Conservation (phyloP, 805 yeast species). For the Sugiyamaella boreocaroliniensis region DNA sequence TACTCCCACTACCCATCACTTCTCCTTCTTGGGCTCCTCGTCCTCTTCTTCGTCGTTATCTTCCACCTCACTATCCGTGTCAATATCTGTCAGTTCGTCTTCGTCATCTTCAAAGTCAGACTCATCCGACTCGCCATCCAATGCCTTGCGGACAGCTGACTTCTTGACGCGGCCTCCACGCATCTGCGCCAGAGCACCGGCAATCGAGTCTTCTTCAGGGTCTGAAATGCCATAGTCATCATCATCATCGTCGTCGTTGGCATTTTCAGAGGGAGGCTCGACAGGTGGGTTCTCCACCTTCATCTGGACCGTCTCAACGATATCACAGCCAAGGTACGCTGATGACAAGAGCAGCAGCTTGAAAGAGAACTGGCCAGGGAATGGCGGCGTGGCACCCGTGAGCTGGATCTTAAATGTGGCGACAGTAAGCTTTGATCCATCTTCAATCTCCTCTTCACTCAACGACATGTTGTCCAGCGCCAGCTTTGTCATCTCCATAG, state of each 20-base stretch:
- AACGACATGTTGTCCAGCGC: conserved; percentile 51
- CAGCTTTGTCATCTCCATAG: conserved; percentile 44
- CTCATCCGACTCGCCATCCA: conserved; percentile 36
- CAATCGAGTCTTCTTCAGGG: conserved; percentile 68
- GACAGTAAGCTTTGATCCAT: conserved; percentile 39
- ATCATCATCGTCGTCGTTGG: conserved; percentile 34
- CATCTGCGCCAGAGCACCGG: conserved; percentile 66
- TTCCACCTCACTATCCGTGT: conserved; percentile 61
- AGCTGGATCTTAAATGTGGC: conserved; percentile 74
- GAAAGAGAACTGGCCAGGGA: conserved; percentile 58
- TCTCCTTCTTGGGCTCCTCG: conserved; percentile 7
- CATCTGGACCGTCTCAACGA: conserved; percentile 64
- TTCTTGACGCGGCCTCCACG: conserved; percentile 50
- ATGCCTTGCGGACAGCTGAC: conserved; percentile 10
- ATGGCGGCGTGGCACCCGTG: conserved; percentile 70
- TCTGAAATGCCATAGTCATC: conserved; percentile 57
- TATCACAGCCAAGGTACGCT: conserved; percentile 75
- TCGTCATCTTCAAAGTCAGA: conserved; percentile 38
- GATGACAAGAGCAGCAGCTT: conserved; percentile 64
- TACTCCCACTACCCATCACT: not conserved
- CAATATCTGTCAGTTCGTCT: conserved; percentile 45
- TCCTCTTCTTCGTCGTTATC: conserved; percentile 29
- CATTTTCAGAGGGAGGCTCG: conserved; percentile 22
- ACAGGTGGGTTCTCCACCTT: conserved; percentile 55
- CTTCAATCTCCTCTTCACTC: conserved; percentile 41